A percentile compares a stretch with the other conserved stretches of the same genome.
Evolutionary conservation across 2,329 filamentous ascomycete genomes (phyloP).

Genomic region (Aureobasidium sp.): DNA sequence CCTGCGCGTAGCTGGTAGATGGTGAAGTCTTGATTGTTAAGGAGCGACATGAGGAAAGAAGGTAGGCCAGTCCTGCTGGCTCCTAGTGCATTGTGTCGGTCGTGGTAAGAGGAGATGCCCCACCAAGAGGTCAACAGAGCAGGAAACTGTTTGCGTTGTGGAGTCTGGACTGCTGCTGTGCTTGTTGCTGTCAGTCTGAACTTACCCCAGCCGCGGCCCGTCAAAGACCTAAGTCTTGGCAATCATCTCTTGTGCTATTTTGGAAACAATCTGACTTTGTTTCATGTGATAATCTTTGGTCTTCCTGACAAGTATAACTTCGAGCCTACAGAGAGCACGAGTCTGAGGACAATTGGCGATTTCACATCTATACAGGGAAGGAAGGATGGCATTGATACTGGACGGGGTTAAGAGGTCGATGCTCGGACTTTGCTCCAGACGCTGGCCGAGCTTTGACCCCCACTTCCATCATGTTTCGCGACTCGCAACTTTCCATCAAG

Average conservation of each 20-base stretch:
- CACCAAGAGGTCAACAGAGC: background rate
- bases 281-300: conserved; percentile 34
- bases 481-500: background rate
- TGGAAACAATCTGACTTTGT: background rate
- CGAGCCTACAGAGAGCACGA: no score
- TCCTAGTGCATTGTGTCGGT: background rate
- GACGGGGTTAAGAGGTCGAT: background rate
- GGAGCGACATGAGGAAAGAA: conserved; percentile 25
- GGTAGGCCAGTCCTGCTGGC: conserved; percentile 14
- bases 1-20: conserved; percentile 74
- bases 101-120: background rate
- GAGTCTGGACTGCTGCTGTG: background rate
- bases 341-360: background rate
- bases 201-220: conserved; percentile 6
- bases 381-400: background rate
- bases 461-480: background rate
- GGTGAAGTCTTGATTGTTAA: conserved; percentile 49
- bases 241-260: background rate
- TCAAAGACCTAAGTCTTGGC: background rate
- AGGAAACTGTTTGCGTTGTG: background rate
- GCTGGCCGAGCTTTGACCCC: background rate
- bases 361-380: background rate
- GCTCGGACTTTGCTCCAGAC: background rate
- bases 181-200: background rate
- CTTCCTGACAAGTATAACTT: conserved; percentile 82